These are phyloP conservation scores for Clonostachys rhizophaga DNA, from an alignment of 2,329 filamentous ascomycete genomes.

Conservation along the genomic window DNA sequence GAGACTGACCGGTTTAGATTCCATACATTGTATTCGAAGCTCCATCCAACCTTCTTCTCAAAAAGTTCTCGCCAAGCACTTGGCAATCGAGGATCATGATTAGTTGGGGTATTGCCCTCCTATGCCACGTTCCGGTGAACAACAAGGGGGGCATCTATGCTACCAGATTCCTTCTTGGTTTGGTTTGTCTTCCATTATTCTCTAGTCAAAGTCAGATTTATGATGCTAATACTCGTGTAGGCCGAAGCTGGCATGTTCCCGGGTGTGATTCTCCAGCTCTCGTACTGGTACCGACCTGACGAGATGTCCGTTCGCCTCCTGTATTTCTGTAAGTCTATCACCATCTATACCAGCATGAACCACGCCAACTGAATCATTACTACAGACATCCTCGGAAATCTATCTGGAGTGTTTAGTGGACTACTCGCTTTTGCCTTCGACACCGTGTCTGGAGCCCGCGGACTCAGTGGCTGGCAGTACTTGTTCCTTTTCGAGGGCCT, in stretches of 20 bases:
- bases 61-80: slow-evolving; percentile 26
- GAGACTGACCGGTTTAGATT: slow-evolving; percentile 13
- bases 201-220: neutral
- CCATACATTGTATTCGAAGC: slow-evolving; percentile 31
- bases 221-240: slow-evolving; percentile 3
- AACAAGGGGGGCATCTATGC: slow-evolving; percentile 29
- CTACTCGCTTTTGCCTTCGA: slow-evolving; percentile 38
- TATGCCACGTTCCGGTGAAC: slow-evolving; percentile 24
- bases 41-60: slow-evolving; percentile 32
- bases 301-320: slow-evolving; percentile 38
- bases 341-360: neutral
- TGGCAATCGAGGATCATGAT: slow-evolving; percentile 36
- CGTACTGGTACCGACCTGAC: slow-evolving; percentile 42
- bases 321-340: slow-evolving; percentile 31
- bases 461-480: slow-evolving; percentile 24
- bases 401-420: slow-evolving; percentile 32
- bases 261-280: slow-evolving; percentile 35
- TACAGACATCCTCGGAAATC: slow-evolving; percentile 30
- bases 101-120: slow-evolving; percentile 27
- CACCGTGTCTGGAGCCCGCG: slow-evolving; percentile 22
- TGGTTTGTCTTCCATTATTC: neutral
- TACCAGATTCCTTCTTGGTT: slow-evolving; percentile 27
- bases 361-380: neutral
- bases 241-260: slow-evolving; percentile 34
- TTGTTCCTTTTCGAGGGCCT: slow-evolving; percentile 38